Evolutionary conservation across 768 basidiomycete genomes (phyloP).

Genomic region (Termitomyces titanicus): DNA sequence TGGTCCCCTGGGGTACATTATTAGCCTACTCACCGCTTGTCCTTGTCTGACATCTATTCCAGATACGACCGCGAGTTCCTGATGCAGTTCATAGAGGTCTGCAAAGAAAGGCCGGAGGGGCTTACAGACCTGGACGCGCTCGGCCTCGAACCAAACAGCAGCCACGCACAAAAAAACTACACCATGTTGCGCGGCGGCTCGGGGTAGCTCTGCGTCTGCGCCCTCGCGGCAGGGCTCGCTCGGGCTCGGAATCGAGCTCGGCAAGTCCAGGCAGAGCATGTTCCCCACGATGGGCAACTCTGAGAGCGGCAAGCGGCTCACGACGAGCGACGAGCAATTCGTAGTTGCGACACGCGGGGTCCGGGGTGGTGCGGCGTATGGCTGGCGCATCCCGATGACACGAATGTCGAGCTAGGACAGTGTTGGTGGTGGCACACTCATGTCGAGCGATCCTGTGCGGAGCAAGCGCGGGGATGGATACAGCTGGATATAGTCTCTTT

Average conservation of each 20-base stretch:
- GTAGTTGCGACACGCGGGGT: constrained; percentile 33
- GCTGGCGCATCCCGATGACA: constrained; percentile 56
- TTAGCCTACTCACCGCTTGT: no score
- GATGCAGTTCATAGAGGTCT: constrained; percentile 91
- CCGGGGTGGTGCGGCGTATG: constrained; percentile 55
- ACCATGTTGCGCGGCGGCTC: constrained; percentile 60
- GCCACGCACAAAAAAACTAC: constrained; percentile 39
- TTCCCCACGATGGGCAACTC: constrained; percentile 62
- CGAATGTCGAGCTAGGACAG: constrained; percentile 69
- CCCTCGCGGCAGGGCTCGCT: constrained; percentile 45
- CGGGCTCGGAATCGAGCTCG: constrained; percentile 45
- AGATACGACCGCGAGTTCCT: constrained; percentile 98
- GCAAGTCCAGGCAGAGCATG: constrained; percentile 41
- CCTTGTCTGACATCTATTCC: constrained; percentile 15
- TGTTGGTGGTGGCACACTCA: constrained; percentile 43
- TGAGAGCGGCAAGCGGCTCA: constrained; percentile 51
- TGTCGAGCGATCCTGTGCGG: constrained; percentile 58
- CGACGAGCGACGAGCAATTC: constrained; percentile 71
- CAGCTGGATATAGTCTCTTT: no score
- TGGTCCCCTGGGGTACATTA: constrained; percentile 93
- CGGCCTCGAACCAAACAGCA: constrained; percentile 73
- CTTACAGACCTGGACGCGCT: constrained; percentile 88
- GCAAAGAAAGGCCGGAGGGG: constrained; percentile 91
- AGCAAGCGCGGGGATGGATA: constrained; percentile 89
- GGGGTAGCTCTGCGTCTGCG: constrained; percentile 46